These are phyloP conservation scores for Tuber brumale DNA, from an alignment of 495 filamentous ascomycete genomes.

Conservation along the genomic window DNA sequence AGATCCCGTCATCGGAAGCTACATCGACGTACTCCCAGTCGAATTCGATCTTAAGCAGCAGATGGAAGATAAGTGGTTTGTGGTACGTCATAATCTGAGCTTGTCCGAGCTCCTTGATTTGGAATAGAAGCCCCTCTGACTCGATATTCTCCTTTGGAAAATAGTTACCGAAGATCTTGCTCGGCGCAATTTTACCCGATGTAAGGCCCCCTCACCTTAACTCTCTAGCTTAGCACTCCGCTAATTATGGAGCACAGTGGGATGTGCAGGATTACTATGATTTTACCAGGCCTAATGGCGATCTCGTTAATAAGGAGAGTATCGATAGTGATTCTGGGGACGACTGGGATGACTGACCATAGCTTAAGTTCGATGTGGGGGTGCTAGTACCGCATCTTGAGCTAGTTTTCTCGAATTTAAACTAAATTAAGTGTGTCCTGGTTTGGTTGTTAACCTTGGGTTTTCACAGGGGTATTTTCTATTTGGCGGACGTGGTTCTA, in stretches of 20 bases:
- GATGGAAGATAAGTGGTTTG: background rate
- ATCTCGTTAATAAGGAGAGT: rapidly evolving
- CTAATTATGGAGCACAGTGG: background rate
- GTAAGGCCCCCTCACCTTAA: background rate
- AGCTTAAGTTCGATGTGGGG: too few species aligned
- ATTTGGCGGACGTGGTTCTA: too few species aligned
- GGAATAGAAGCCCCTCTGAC: background rate
- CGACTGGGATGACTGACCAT: too few species aligned
- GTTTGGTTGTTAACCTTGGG: too few species aligned
- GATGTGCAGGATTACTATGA: background rate
- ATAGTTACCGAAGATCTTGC: background rate
- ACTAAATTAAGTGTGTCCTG: too few species aligned
- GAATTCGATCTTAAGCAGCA: background rate
- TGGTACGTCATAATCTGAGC: background rate
- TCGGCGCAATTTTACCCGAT: background rate
- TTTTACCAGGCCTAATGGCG: too few species aligned
- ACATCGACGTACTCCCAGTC: conserved; percentile 48
- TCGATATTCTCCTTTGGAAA: background rate
- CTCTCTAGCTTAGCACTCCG: background rate
- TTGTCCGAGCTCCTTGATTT: background rate
- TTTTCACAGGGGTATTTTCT: too few species aligned
- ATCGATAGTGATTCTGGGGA: too few species aligned
- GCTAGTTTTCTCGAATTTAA: too few species aligned
- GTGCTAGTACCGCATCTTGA: too few species aligned
- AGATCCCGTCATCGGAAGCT: conserved; percentile 52